These are phyloP conservation scores for Luffa aegyptiaca DNA, from an alignment of 306 rosid genomes.

Conservation along the genomic window DNA sequence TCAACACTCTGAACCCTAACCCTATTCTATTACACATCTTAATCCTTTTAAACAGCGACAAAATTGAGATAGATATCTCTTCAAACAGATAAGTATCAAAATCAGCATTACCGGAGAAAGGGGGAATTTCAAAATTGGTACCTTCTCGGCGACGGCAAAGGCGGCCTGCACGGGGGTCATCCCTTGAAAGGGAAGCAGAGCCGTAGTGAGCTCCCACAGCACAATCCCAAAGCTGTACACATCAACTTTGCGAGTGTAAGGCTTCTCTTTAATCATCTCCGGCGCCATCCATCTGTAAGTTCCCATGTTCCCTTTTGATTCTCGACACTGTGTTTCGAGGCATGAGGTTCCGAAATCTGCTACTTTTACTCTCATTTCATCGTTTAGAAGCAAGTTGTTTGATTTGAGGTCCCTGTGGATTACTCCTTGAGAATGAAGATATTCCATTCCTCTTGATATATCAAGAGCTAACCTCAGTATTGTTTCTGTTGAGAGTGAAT, in stretches of 20 bases:
- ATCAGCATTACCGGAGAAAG: not conserved
- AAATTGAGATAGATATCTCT: not conserved
- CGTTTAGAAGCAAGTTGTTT: slow-evolving; percentile 86
- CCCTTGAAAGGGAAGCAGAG: slow-evolving; percentile 92
- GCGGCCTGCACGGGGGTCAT: slow-evolving; percentile 99
- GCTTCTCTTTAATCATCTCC: slow-evolving; percentile 90
- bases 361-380: slow-evolving; percentile 96
- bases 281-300: slow-evolving; percentile 99
- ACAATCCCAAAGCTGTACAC: slow-evolving; percentile 95
- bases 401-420: slow-evolving; percentile 92
- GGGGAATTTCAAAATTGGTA: not conserved
- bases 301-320: slow-evolving; percentile 96
- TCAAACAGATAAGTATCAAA: not conserved
- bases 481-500: slow-evolving; percentile 85
- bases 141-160: slow-evolving; percentile 97
- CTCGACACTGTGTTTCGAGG: slow-evolving; percentile 78
- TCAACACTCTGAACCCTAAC: not conserved
- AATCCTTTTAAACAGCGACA: not conserved
- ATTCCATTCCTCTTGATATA: slow-evolving; percentile 95
- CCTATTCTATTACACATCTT: not conserved
- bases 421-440: slow-evolving; percentile 95
- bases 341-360: slow-evolving; percentile 96
- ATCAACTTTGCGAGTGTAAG: slow-evolving; percentile 77
- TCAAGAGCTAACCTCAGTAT: slow-evolving; percentile 86
- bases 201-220: slow-evolving; percentile 93